Conservation (phyloP, 495 filamentous ascomycete genomes). For the Letharia columbiana region DNA sequence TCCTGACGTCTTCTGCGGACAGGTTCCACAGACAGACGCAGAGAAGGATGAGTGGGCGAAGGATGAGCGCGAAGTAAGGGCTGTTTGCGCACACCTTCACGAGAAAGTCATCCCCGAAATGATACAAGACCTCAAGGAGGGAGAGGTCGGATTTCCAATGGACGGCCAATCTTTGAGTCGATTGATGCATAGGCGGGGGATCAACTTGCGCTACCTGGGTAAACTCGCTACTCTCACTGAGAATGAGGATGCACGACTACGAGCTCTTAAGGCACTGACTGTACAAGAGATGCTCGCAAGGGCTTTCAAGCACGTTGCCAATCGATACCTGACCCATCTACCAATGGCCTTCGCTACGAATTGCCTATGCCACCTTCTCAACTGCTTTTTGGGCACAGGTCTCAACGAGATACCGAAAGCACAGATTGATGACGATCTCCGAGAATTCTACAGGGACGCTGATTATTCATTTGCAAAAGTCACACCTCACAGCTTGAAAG, state of each 20-base stretch:
- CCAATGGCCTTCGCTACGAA: constrained; percentile 65
- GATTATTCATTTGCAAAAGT: constrained; percentile 73
- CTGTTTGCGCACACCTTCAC: constrained; percentile 69
- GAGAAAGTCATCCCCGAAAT: constrained; percentile 64
- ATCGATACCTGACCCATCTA: constrained; percentile 70
- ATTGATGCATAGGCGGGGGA: constrained; percentile 91
- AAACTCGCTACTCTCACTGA: constrained; percentile 62
- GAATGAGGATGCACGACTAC: constrained; percentile 58
- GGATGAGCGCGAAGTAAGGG: constrained; percentile 83
- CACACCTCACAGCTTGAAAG: constrained; percentile 59
- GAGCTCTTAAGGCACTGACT: constrained; percentile 65
- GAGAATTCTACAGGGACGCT: constrained; percentile 67
- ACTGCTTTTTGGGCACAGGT: constrained; percentile 77
- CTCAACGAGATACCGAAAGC: constrained; percentile 68
- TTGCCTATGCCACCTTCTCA: constrained; percentile 80
- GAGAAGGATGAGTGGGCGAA: constrained; percentile 77
- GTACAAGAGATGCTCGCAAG: constrained; percentile 89
- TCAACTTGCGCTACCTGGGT: constrained; percentile 94
- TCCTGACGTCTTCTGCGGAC: constrained; percentile 90
- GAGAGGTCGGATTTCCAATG: constrained; percentile 96
- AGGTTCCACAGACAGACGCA: constrained; percentile 78
- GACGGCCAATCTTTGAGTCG: constrained; percentile 84
- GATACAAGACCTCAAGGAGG: constrained; percentile 76
- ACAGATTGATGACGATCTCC: constrained; percentile 66
- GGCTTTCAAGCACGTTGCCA: constrained; percentile 86